Conservation (phyloP, 257 asterid species). For the Fraxinus anomala region DNA sequence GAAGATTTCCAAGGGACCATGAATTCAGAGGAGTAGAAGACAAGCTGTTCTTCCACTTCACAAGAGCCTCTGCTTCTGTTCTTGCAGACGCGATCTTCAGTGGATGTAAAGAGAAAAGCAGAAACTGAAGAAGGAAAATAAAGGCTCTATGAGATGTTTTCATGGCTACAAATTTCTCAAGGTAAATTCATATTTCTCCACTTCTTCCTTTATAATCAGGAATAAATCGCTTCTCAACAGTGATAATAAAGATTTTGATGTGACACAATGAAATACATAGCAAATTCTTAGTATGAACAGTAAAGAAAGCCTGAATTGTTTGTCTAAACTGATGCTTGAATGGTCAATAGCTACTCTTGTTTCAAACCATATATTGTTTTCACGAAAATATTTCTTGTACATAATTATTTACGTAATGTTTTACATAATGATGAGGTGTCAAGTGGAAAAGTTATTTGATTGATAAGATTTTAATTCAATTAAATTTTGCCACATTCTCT, state of each 20-base stretch:
- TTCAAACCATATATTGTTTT: too few relatives aligned
- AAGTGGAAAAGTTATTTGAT: too few relatives aligned
- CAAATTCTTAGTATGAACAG: neutral
- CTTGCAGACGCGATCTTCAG: slow-evolving; percentile 37
- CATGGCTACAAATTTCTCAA: slow-evolving; percentile 33
- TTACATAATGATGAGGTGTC: too few relatives aligned
- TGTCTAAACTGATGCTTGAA: neutral
- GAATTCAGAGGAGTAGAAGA: slow-evolving; percentile 43
- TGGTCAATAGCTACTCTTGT: neutral
- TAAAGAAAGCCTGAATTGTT: neutral
- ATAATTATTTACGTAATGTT: too few relatives aligned
- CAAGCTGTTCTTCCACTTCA: slow-evolving; percentile 59
- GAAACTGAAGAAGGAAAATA: slow-evolving; percentile 31
- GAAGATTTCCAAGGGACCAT: slow-evolving; percentile 56
- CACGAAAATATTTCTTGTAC: too few relatives aligned
- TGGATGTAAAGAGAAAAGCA: slow-evolving; percentile 34
- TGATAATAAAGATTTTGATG: neutral
- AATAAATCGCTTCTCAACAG: neutral
- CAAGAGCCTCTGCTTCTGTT: slow-evolving; percentile 62
- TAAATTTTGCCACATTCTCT: too few relatives aligned
- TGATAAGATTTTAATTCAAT: too few relatives aligned
- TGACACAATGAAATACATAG: neutral
- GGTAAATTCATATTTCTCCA: neutral
- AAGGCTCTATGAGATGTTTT: slow-evolving; percentile 21
- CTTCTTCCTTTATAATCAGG: neutral